These are phyloP conservation scores for Gamarada debralockiae DNA, from an alignment of 495 filamentous ascomycete genomes.

Conservation along the genomic window DNA sequence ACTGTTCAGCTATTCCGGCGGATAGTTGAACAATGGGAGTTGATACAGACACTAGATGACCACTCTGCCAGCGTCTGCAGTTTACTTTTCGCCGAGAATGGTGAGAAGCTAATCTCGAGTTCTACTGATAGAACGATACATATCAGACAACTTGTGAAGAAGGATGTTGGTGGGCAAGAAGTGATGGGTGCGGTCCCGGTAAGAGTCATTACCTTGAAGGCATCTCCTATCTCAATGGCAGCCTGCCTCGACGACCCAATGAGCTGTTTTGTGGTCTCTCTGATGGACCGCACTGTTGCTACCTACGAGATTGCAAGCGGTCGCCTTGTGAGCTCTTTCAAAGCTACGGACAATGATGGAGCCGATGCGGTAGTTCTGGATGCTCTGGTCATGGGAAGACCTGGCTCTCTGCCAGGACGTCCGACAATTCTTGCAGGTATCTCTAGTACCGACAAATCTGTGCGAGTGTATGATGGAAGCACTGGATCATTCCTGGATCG, in stretches of 20 bases:
- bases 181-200: slow-evolving; percentile 71
- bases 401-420: slow-evolving; percentile 28
- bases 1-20: slow-evolving; percentile 82
- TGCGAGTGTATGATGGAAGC: slow-evolving; percentile 80
- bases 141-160: slow-evolving; percentile 70
- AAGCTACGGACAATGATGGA: slow-evolving; percentile 71
- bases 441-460: slow-evolving; percentile 91
- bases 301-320: slow-evolving; percentile 73
- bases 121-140: slow-evolving; percentile 85
- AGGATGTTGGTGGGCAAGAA: slow-evolving; percentile 59
- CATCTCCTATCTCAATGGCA: slow-evolving; percentile 82
- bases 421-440: slow-evolving; percentile 68
- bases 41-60: slow-evolving; percentile 75
- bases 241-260: slow-evolving; percentile 49
- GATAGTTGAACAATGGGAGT: slow-evolving; percentile 44
- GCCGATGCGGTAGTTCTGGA: slow-evolving; percentile 80
- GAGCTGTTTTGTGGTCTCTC: slow-evolving; percentile 63
- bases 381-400: slow-evolving; percentile 59
- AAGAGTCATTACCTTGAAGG: slow-evolving; percentile 73
- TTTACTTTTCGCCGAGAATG: slow-evolving; percentile 58
- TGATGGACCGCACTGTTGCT: slow-evolving; percentile 75
- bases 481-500: slow-evolving; percentile 73
- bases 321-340: slow-evolving; percentile 67
- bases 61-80: slow-evolving; percentile 68
- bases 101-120: slow-evolving; percentile 73